Base-by-base conservation (phyloP, 1,284 basidiomycete genomes). In the Trichosporon asahii region DNA sequence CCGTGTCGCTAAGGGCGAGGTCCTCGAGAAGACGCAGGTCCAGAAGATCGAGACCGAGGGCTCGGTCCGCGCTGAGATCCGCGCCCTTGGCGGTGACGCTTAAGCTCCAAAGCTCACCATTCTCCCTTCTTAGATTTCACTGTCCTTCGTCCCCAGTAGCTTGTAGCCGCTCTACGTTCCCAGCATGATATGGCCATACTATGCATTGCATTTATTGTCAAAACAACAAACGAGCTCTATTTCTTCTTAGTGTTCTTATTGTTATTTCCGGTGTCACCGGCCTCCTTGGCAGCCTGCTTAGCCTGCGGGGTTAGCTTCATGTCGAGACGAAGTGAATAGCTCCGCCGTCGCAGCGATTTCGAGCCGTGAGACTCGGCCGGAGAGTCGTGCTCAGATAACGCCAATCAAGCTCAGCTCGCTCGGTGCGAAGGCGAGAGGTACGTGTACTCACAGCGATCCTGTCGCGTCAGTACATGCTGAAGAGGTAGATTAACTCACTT, bases 11-110 rank as follows among this genome's bases (percentile, higher is more conserved):
- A 88, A 90, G 63, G 95, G 95, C 1, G 95, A 98, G 82, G 88
- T 90, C 69, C 86, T 98, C 57, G 95, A 98, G 83, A 90, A 90
- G 71, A 98, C 95, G 27, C 95, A 98, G 84, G 83, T 96, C 75
- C 92, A 92, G 87, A 98, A 98, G 88, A 96, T 98, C 76, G 93
- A 95, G 53, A 89, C 90, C 8, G 94, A 97, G 84, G 87, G 82
- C 7, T 90, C 91, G 74, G 93, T 98, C 75, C 86, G 89, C 75
- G 89, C 89, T 79, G 95, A 97, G 85, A 88, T 98, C 60, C 78
- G 82, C 3, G 81, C 82, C 29, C 83, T 90, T 46, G 86, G 77
- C n/a, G 79, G 77, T 4, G 71, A 68, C 23, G 73, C 76, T 6
- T 70, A 68, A 31, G 66, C 12, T 61, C 27, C 2, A 5, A 66